A percentile compares a stretch with the other conserved stretches of the same genome.
phyloP scores from a whole-genome alignment of 768 basidiomycete species.

The Rhodotorula diobovata region DNA sequence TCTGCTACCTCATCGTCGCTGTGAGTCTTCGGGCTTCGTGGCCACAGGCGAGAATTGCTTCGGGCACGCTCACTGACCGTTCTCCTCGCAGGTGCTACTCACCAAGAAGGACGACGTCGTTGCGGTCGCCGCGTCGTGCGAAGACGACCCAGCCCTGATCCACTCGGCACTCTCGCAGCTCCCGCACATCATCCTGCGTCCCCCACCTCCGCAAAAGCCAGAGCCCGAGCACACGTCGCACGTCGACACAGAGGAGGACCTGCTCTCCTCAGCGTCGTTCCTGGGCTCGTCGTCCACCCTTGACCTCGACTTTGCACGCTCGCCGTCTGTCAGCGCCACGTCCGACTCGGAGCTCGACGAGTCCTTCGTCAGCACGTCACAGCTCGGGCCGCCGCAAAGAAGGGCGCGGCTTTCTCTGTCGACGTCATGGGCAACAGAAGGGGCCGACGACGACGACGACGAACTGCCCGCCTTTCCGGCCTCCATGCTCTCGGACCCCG shows the following conservation, averaged over 20 bases:
- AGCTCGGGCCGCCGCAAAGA: background rate
- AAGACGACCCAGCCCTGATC: conserved; percentile 49
- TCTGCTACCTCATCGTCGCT: conserved; percentile 50
- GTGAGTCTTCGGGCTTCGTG: conserved; percentile 41
- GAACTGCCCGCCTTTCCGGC: conserved; percentile 18
- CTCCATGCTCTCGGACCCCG: conserved; percentile 35
- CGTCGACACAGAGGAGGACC: background rate
- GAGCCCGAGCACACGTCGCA: background rate
- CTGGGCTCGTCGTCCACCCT: conserved; percentile 5
- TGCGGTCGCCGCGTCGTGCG: conserved; percentile 29
- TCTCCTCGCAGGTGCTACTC: conserved; percentile 46
- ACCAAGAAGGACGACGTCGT: conserved; percentile 47
- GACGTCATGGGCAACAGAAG: background rate
- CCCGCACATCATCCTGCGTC: conserved; percentile 21
- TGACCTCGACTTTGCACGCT: conserved; percentile 1
- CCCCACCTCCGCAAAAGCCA: background rate
- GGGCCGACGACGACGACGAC: background rate
- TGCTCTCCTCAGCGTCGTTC: conserved; percentile 17
- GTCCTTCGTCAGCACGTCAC: conserved; percentile 19
- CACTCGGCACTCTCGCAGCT: conserved; percentile 48
- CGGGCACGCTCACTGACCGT: background rate
- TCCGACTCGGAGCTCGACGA: conserved; percentile 21
- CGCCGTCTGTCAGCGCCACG: background rate
- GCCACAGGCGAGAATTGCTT: no score
- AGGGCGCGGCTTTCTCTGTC: background rate